phyloP scores from a whole-genome alignment of 768 basidiomycete species.

The Lactarius trivialis region DNA sequence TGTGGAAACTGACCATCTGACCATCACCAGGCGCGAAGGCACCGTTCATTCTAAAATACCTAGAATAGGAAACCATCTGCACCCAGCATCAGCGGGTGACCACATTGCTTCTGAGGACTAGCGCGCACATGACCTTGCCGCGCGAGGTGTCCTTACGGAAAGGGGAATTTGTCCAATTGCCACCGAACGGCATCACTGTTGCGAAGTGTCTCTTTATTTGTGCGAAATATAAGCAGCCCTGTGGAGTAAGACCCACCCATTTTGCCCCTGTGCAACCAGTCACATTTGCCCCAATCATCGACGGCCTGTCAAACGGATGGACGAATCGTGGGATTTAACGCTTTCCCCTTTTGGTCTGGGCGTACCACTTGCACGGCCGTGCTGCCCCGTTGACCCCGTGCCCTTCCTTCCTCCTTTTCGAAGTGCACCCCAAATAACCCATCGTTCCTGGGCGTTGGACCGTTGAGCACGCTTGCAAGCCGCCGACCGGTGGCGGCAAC shows the following conservation, averaged over 20 bases:
- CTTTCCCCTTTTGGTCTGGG: conserved; percentile 11
- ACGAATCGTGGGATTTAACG: conserved; percentile 8
- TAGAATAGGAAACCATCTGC: neutral
- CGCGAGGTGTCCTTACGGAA: conserved; percentile 10
- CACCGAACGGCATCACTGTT: neutral
- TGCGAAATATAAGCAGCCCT: conserved; percentile 6
- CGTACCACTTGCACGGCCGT: conserved; percentile 2
- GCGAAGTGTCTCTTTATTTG: neutral
- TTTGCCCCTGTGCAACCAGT: conserved; percentile 1
- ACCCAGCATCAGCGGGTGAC: neutral
- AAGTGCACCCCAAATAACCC: neutral
- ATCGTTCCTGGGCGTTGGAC: conserved; percentile 8
- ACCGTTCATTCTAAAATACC: neutral
- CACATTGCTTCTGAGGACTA: neutral
- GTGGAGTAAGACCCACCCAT: conserved; percentile 3
- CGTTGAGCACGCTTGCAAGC: neutral
- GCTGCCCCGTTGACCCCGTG: conserved; percentile 6
- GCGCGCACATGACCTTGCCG: conserved; percentile 11
- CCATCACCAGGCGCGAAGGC: neutral
- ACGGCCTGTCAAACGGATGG: neutral
- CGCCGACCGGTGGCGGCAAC: neutral
- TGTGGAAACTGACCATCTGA: neutral
- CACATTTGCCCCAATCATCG: conserved; percentile 3
- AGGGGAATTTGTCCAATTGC: neutral
- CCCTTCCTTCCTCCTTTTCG: neutral